Evolutionary conservation across 2,329 filamentous ascomycete genomes (phyloP).

Genomic region (Diaporthe sp.): DNA sequence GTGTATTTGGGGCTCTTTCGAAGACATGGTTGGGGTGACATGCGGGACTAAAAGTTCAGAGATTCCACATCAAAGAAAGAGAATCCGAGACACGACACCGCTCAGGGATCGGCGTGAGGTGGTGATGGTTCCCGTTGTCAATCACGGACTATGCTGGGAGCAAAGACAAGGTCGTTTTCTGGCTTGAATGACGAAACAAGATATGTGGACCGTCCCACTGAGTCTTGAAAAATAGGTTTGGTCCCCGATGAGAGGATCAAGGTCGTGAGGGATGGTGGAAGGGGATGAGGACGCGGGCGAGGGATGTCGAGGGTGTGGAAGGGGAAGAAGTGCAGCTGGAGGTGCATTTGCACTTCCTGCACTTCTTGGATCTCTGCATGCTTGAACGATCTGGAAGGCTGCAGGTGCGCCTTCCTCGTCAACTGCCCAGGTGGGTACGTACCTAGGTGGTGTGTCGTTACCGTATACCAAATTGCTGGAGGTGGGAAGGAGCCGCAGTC

Average conservation of each 20-base stretch:
- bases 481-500: neutral
- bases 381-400: neutral
- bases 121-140: neutral
- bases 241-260: neutral
- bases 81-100: no score
- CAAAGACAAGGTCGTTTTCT: no score
- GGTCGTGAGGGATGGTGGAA: neutral
- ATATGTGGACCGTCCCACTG: neutral
- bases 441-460: neutral
- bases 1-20: neutral
- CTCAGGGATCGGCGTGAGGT: neutral
- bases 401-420: neutral
- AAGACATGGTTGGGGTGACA: neutral
- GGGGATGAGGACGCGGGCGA: neutral
- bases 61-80: neutral
- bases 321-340: neutral
- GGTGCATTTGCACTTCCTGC: neutral
- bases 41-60: accelerated
- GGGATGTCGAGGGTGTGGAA: neutral
- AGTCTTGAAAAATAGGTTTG: neutral
- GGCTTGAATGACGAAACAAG: neutral
- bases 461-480: neutral
- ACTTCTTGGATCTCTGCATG: neutral
- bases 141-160: neutral
- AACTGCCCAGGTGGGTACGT: neutral